A percentile compares a stretch with the other conserved stretches of the same genome.
Conservation (phyloP, 176 grass and related monocot genomes). For the Triticum turgidum region DNA sequence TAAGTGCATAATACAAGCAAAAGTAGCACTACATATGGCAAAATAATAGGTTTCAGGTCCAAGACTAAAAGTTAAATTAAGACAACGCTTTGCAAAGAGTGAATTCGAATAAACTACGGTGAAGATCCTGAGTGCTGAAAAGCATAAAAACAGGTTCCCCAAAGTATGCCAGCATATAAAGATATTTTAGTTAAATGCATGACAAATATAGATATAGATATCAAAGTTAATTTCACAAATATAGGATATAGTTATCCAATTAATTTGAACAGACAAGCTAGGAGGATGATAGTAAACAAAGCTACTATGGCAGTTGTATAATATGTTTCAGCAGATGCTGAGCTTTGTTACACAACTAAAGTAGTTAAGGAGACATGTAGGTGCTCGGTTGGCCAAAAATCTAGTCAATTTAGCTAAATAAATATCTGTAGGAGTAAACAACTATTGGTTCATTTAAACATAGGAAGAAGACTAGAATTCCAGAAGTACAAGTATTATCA, state of each 20-base stretch:
- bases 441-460: neutral
- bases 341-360: neutral
- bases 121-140: neutral
- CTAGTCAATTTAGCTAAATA: neutral
- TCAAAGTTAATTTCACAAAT: neutral
- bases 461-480: neutral
- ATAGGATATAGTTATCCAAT: neutral
- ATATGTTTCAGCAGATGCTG: conserved; percentile 13
- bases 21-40: neutral
- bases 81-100: neutral
- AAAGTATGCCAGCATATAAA: neutral
- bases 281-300: conserved; percentile 4
- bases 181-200: conserved; percentile 9
- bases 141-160: neutral
- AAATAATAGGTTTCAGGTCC: neutral
- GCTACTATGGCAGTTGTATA: neutral
- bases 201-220: neutral
- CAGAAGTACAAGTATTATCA: conserved; percentile 5
- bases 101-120: neutral
- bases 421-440: neutral
- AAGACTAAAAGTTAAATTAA: conserved; percentile 22
- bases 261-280: neutral
- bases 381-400: neutral
- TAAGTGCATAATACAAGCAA: conserved; percentile 15
- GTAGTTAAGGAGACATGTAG: conserved; percentile 8